Conservation (phyloP, 805 yeast genomes). For the Pichia sporocuriosa region DNA sequence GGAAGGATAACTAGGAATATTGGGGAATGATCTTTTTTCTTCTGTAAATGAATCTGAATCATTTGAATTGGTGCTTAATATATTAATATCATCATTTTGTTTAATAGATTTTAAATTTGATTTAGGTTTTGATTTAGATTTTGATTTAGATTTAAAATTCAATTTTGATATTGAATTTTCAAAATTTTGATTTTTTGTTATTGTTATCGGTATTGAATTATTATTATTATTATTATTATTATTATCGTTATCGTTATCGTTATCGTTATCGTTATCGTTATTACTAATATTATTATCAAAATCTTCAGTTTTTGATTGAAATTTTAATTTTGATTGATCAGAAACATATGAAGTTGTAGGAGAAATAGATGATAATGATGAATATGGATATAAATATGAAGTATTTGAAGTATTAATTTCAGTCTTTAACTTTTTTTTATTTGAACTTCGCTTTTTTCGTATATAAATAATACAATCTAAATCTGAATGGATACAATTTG, state of each 20-base stretch:
- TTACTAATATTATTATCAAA: not conserved
- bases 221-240: not conserved
- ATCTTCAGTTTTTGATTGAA: no score
- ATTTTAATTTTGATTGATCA: no score
- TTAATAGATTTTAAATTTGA: not conserved
- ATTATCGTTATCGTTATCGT: not conserved
- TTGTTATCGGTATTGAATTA: no score
- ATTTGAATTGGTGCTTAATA: slow-evolving; percentile 7
- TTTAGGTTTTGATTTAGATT: not conserved
- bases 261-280: not conserved
- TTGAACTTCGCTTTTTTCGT: slow-evolving; percentile 34
- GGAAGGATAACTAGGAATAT: slow-evolving; percentile 6
- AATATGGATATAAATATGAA: not conserved
- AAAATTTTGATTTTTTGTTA: no score
- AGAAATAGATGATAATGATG: not conserved
- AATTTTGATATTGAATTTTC: no score
- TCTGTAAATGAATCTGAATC: slow-evolving; percentile 2
- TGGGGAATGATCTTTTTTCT: slow-evolving; percentile 1
- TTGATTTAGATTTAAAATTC: no score
- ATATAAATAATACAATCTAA: slow-evolving; percentile 54
- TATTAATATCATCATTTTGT: not conserved
- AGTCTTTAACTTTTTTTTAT: slow-evolving; percentile 13
- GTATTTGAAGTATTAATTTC: not conserved
- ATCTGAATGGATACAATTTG: slow-evolving; percentile 63
- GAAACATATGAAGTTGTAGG: no score